Percentiles rank a stretch among this genome's conserved stretches.
Conservation (phyloP, 108 stramenopile species). For the Skeletonema tropicum region DNA sequence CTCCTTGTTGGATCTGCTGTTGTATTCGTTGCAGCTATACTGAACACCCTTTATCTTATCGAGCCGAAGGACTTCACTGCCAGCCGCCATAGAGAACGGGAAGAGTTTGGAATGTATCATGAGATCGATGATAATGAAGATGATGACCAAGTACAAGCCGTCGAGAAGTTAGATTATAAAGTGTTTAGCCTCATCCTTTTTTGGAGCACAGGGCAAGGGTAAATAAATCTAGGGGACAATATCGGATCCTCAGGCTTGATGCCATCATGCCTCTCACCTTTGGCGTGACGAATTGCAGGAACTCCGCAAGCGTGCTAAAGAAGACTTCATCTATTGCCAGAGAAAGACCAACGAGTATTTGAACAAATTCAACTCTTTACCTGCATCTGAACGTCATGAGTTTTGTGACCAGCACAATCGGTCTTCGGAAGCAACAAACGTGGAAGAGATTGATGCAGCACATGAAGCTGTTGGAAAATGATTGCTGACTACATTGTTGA, state of each 20-base stretch:
- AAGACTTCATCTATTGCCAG: constrained; percentile 16
- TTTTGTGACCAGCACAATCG: constrained; percentile 13
- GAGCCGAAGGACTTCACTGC: constrained; percentile 12
- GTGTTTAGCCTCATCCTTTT: constrained; percentile 8
- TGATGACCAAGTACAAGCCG: constrained; percentile 7
- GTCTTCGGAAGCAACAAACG: not conserved
- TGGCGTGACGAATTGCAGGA: constrained; percentile 10
- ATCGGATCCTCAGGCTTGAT: constrained; percentile 6
- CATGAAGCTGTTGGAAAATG: constrained; percentile 21
- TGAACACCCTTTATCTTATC: not conserved
- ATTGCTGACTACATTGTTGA: constrained; percentile 16
- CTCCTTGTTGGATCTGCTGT: constrained; percentile 11
- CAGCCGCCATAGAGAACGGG: constrained; percentile 9
- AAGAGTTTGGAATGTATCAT: constrained; percentile 2
- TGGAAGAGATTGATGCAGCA: constrained; percentile 6
- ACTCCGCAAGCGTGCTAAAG: constrained; percentile 10
- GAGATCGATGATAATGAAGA: constrained; percentile 9
- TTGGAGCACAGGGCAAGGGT: too few relatives aligned
- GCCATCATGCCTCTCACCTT: constrained; percentile 14
- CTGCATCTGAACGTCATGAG: too few relatives aligned
- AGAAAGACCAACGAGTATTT: constrained; percentile 6
- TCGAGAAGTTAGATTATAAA: constrained; percentile 12
- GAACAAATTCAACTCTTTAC: not conserved
- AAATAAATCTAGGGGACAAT: constrained; percentile 16
- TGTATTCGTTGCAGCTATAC: constrained; percentile 2